Evolutionary conservation across 1,284 basidiomycete genomes (phyloP).

Genomic region (Ustilago cynodontis): DNA sequence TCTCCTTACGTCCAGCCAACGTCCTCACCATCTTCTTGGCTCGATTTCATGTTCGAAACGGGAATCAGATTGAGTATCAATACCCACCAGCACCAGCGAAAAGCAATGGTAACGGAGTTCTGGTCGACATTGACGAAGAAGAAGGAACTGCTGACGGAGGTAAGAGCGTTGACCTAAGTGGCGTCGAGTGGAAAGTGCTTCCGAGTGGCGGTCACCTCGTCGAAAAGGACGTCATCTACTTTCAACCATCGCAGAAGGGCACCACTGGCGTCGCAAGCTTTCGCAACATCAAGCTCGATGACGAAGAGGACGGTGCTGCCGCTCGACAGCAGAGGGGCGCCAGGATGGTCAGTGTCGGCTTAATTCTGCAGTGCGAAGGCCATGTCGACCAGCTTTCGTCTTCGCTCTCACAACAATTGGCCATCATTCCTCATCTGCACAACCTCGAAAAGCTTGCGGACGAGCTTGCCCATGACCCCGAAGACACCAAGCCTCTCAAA

Average conservation of each 20-base stretch:
- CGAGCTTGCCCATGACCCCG: conserved; percentile 26
- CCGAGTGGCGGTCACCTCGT: conserved; percentile 58
- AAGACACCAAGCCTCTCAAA: conserved; percentile 19
- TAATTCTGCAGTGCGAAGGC: conserved; percentile 35
- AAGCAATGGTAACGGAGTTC: conserved; percentile 7
- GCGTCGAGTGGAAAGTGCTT: conserved; percentile 62
- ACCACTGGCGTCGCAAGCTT: conserved; percentile 55
- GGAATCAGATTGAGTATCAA: conserved; percentile 57
- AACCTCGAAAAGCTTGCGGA: conserved; percentile 48
- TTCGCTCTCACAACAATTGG: conserved; percentile 41
- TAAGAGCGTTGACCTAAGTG: conserved; percentile 23
- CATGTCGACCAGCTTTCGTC: conserved; percentile 21
- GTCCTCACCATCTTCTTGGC: conserved; percentile 56
- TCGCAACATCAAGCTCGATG: conserved; percentile 47
- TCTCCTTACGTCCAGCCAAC: conserved; percentile 44
- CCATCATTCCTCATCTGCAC: conserved; percentile 46
- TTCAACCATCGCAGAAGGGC: conserved; percentile 22
- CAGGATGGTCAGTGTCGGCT: conserved; percentile 55
- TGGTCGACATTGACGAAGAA: conserved; percentile 28
- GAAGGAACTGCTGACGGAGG: neutral
- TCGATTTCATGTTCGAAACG: conserved; percentile 53
- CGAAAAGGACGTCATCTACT: conserved; percentile 55
- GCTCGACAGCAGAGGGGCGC: conserved; percentile 46
- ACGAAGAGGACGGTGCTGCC: conserved; percentile 14
- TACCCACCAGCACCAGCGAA: conserved; percentile 29